phyloP scores from a whole-genome alignment of 306 rosid species.

The Echinosophora koreensis region DNA sequence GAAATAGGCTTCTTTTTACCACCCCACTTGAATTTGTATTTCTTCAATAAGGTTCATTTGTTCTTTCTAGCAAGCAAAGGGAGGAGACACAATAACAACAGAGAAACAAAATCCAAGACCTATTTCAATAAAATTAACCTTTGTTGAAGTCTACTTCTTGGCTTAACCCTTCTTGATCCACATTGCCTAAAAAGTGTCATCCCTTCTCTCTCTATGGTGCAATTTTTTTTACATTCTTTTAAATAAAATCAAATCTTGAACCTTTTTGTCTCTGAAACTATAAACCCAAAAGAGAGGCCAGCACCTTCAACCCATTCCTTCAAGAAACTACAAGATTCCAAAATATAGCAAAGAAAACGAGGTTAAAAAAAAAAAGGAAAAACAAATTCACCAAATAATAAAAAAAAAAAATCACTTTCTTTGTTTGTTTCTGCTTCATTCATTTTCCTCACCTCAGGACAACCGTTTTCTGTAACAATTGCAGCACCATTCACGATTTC shows the following conservation, averaged over 20 bases:
- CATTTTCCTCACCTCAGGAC: conserved; percentile 47
- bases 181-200: background rate
- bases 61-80: conserved; percentile 34
- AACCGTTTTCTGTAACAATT: conserved; percentile 11
- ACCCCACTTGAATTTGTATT: conserved; percentile 35
- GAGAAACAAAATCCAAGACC: conserved; percentile 32
- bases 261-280: conserved; percentile 38
- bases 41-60: conserved; percentile 32
- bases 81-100: background rate
- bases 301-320: conserved; percentile 59
- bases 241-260: conserved; percentile 47
- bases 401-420: conserved; percentile 10
- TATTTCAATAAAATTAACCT: conserved; percentile 41
- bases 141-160: background rate
- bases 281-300: conserved; percentile 53
- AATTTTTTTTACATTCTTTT: conserved; percentile 27
- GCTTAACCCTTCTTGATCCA: conserved; percentile 18
- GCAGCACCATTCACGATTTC: background rate
- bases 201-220: background rate
- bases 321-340: conserved; percentile 86
- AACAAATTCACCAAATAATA: conserved; percentile 10
- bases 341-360: conserved; percentile 14
- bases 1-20: conserved; percentile 45
- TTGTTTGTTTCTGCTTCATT: background rate
- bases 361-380: conserved; percentile 19